A percentile compares a stretch with the other conserved stretches of the same genome.
phyloP scores from a whole-genome alignment of 2,329 filamentous ascomycete genomes.

The Diatrype stigma region DNA sequence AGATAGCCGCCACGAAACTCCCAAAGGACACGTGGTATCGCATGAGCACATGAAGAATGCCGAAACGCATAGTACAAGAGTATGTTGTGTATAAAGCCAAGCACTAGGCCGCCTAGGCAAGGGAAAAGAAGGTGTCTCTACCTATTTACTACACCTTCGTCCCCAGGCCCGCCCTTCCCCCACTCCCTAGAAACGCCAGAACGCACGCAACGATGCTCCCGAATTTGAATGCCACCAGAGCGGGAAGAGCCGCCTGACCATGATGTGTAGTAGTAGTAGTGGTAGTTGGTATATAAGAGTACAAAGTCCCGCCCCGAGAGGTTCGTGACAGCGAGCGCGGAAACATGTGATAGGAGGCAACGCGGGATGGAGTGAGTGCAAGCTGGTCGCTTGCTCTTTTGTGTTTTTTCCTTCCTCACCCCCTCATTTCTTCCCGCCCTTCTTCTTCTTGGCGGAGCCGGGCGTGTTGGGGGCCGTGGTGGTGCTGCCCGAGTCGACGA shows the following conservation, averaged over 20 bases:
- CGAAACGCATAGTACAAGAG: not conserved
- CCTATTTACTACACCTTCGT: not conserved
- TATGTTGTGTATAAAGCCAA: not conserved
- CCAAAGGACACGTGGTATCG: too few relatives aligned
- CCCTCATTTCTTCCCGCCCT: slow-evolving; percentile 60
- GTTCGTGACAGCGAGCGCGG: too few relatives aligned
- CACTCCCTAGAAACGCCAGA: not conserved
- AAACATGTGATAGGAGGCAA: too few relatives aligned
- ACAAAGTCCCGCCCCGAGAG: not conserved
- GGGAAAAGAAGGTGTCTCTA: not conserved
- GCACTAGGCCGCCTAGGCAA: not conserved
- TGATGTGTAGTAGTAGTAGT: too few relatives aligned
- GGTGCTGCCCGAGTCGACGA: slow-evolving; percentile 67
- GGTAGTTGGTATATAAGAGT: not conserved
- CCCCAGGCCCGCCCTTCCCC: not conserved
- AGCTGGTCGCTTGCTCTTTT: not conserved
- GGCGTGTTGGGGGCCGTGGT: slow-evolving; percentile 31
- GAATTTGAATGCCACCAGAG: not conserved
- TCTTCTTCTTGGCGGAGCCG: slow-evolving; percentile 46
- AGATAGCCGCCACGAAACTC: too few relatives aligned
- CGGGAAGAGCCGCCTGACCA: not conserved
- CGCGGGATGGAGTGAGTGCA: too few relatives aligned
- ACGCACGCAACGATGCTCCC: not conserved
- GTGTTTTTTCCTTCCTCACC: not conserved
- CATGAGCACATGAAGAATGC: not conserved